Conservation (phyloP, 139 green algal genomes). For the Coelastrella sp. region DNA sequence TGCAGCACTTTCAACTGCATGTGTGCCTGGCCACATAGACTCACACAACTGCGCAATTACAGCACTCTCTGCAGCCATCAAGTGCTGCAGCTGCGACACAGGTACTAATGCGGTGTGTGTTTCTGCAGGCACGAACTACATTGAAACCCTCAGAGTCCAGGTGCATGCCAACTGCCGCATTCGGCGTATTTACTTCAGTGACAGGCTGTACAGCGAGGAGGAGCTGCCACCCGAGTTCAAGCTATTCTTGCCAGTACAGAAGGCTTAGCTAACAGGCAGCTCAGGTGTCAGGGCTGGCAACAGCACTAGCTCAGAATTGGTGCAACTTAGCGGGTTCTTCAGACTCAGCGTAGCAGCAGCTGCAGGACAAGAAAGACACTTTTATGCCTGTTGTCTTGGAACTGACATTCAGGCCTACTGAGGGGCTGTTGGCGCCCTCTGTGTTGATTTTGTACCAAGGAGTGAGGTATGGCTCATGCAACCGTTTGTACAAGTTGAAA, state of each 20-base stretch:
- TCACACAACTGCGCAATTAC: not conserved
- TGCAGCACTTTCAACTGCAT: not conserved
- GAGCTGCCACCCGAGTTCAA: slow-evolving; percentile 96
- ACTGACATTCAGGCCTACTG: too few species aligned
- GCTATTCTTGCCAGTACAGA: slow-evolving; percentile 41
- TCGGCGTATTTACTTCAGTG: slow-evolving; percentile 93
- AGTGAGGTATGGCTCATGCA: too few species aligned
- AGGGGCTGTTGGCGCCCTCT: too few species aligned
- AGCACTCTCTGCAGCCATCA: too few species aligned
- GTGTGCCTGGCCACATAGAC: not conserved
- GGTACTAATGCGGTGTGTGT: not conserved
- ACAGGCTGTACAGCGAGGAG: slow-evolving; percentile 97
- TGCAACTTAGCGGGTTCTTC: too few species aligned
- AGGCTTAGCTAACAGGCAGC: slow-evolving; percentile 1
- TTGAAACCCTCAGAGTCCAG: slow-evolving; percentile 94
- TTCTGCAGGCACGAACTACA: slow-evolving; percentile 90
- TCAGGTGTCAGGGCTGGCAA: not conserved
- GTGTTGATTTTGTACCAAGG: too few species aligned
- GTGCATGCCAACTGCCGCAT: slow-evolving; percentile 97
- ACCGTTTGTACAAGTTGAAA: too few species aligned
- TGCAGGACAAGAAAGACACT: too few species aligned
- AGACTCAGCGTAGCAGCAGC: too few species aligned
- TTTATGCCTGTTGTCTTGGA: too few species aligned
- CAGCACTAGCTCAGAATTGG: too few species aligned
- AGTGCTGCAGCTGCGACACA: not conserved